Conservation (phyloP, 179 eudicot genomes). For the Beta corolliflora region DNA sequence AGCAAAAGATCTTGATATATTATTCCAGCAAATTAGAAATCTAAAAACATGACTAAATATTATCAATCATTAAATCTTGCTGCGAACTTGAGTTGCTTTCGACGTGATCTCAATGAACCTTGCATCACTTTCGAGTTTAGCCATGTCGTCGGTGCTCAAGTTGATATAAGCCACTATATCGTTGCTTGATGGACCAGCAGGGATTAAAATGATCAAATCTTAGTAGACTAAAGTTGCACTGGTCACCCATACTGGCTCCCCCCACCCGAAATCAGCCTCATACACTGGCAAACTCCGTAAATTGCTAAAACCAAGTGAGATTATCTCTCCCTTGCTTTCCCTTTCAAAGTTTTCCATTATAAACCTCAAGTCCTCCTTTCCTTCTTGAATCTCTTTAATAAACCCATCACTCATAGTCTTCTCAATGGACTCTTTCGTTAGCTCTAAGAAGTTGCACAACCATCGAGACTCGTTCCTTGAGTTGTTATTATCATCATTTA, state of each 20-base stretch:
- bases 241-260: conserved; percentile 42
- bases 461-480: background rate
- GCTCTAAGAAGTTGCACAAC: background rate
- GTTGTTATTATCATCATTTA: background rate
- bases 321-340: conserved; percentile 22
- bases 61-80: background rate
- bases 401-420: background rate
- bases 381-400: conserved; percentile 11
- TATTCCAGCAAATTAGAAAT: too few species aligned
- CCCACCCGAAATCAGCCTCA: conserved; percentile 58
- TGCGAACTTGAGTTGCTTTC: background rate
- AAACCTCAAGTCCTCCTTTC: conserved; percentile 27
- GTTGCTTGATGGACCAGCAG: conserved; percentile 15
- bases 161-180: conserved; percentile 38
- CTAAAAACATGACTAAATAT: too few species aligned
- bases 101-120: conserved; percentile 18
- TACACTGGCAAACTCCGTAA: conserved; percentile 36
- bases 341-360: conserved; percentile 11
- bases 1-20: too few species aligned
- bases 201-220: conserved; percentile 24
- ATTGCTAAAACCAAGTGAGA: conserved; percentile 29
- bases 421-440: background rate
- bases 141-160: conserved; percentile 39
- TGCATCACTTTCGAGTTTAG: conserved; percentile 33
- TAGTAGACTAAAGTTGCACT: conserved; percentile 14